Evolutionary conservation across 352 stramenopile genomes (phyloP).

Genomic region (Pilasporangium apinafurcum): DNA sequence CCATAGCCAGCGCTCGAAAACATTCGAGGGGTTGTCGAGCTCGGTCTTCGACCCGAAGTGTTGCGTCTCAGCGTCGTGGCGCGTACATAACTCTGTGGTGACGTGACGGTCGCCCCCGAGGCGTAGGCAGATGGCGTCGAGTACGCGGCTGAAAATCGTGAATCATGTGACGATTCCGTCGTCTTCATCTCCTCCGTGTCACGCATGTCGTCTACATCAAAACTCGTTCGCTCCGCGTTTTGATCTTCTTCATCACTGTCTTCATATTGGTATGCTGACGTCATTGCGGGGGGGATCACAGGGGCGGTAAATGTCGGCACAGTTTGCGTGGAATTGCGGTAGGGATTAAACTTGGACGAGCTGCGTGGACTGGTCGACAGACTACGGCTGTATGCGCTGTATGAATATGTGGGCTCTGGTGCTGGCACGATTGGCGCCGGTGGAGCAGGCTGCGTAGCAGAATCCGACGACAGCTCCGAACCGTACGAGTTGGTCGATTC

Average conservation of each 20-base stretch:
- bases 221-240: conserved; percentile 56
- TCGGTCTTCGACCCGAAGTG: conserved; percentile 8
- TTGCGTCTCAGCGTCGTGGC: conserved; percentile 63
- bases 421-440: too few species aligned
- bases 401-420: too few species aligned
- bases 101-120: conserved; percentile 42
- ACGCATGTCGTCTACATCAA: conserved; percentile 80
- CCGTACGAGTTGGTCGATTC: conserved; percentile 2
- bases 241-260: conserved; percentile 22
- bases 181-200: conserved; percentile 41
- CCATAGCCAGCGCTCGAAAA: conserved; percentile 8
- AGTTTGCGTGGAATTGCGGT: neutral
- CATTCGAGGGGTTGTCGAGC: too few species aligned
- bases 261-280: conserved; percentile 18
- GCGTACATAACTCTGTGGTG: conserved; percentile 67
- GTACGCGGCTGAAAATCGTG: conserved; percentile 14
- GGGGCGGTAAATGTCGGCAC: conserved; percentile 11
- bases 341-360: conserved; percentile 1
- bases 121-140: conserved; percentile 26
- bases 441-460: too few species aligned
- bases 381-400: conserved; percentile 15
- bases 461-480: conserved; percentile 8
- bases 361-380: conserved; percentile 10
- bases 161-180: conserved; percentile 26
- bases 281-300: conserved; percentile 25